Evolutionary conservation across 768 basidiomycete genomes (phyloP).

Genomic region (Hortiboletus campestris): DNA sequence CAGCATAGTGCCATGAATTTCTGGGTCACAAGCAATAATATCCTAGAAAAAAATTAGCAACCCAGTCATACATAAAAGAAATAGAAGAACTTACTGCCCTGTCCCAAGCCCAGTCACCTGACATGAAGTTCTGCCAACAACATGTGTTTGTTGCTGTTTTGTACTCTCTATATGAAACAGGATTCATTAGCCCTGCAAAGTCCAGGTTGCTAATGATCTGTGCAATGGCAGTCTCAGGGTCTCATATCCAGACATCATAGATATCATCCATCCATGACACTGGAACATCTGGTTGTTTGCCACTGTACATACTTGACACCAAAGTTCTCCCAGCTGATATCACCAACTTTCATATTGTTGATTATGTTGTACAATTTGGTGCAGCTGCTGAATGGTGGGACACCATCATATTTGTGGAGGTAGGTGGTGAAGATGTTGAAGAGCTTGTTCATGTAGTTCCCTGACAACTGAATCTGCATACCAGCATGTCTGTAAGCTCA

Average conservation of each 20-base stretch:
- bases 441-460: not conserved
- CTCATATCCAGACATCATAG: not conserved
- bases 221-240: not conserved
- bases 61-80: no score
- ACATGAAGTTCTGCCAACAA: not conserved
- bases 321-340: not conserved
- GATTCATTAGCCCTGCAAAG: not conserved
- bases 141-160: not conserved
- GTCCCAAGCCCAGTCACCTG: constrained; percentile 6
- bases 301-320: not conserved
- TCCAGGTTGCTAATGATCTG: not conserved
- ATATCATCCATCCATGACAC: not conserved
- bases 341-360: not conserved
- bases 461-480: not conserved
- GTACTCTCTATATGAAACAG: not conserved
- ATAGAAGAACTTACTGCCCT: not conserved
- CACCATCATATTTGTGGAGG: not conserved
- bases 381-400: not conserved
- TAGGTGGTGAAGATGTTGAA: not conserved
- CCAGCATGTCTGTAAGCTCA: constrained; percentile 1
- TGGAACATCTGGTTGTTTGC: not conserved
- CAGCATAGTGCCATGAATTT: not conserved
- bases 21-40: not conserved
- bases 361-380: not conserved
- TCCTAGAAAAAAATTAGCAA: not conserved